Conservation (phyloP, 768 basidiomycete species). For the Tylopilus felleus region DNA sequence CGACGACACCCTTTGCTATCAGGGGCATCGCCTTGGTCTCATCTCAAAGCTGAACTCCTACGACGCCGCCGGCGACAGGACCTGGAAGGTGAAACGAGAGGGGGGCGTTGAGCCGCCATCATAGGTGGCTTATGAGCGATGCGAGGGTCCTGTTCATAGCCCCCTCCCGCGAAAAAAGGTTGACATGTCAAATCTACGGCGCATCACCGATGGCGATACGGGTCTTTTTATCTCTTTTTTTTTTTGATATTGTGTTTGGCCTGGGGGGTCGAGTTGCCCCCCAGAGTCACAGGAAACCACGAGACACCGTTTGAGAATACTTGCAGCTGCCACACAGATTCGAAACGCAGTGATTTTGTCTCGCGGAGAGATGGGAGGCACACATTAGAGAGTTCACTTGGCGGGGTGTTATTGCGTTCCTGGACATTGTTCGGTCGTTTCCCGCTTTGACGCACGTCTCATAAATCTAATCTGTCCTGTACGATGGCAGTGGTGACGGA, state of each 20-base stretch:
- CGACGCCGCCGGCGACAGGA: background rate
- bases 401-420: background rate
- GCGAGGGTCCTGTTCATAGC: too few relatives aligned
- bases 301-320: background rate
- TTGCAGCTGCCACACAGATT: too few relatives aligned
- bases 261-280: background rate
- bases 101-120: background rate
- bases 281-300: background rate
- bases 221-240: background rate
- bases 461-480: constrained; percentile 5
- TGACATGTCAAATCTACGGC: background rate
- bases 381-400: background rate
- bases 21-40: background rate
- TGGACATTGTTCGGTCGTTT: background rate
- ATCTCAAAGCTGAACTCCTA: background rate
- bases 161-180: background rate
- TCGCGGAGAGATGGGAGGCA: background rate
- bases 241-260: background rate
- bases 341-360: too few relatives aligned
- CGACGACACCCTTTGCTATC: background rate
- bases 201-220: background rate
- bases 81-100: background rate
- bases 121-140: background rate
- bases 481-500: background rate
- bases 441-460: background rate